Evolutionary conservation across 2,329 filamentous ascomycete genomes (phyloP).

Genomic region (Claviceps africana): DNA sequence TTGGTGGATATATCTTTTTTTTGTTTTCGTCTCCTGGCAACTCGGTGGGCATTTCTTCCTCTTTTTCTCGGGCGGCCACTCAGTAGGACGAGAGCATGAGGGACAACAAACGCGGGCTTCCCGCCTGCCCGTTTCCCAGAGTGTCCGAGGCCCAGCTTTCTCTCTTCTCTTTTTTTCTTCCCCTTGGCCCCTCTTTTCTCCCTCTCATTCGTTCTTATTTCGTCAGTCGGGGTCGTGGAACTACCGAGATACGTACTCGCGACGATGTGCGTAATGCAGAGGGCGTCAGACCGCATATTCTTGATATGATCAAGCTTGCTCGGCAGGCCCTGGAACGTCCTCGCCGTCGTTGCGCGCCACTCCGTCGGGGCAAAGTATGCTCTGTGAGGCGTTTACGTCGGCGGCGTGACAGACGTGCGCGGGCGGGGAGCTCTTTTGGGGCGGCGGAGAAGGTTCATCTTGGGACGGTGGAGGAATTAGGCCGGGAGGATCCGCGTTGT

Average conservation of each 20-base stretch:
- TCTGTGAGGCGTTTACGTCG: constrained; percentile 29
- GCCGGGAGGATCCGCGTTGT: too few relatives aligned
- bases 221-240: not conserved
- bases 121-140: too few relatives aligned
- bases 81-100: too few relatives aligned
- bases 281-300: constrained; percentile 43
- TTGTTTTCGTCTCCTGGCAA: too few relatives aligned
- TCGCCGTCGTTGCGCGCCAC: constrained; percentile 32
- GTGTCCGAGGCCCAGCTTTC: too few relatives aligned
- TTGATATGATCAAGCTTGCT: constrained; percentile 49
- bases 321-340: constrained; percentile 44
- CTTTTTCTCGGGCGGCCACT: too few relatives aligned
- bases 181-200: too few relatives aligned
- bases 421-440: not conserved
- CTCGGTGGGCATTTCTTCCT: too few relatives aligned
- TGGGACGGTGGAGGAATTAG: too few relatives aligned
- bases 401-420: constrained; percentile 12
- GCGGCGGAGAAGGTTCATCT: not conserved
- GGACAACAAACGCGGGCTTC: too few relatives aligned
- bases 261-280: constrained; percentile 46
- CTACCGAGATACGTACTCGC: constrained; percentile 16
- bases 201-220: not conserved
- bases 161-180: too few relatives aligned
- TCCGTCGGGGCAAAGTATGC: constrained; percentile 45
- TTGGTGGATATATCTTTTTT: too few relatives aligned